Base-by-base conservation (phyloP, 108 stramenopile genomes). In the Pseudonitzschia pungens region DNA sequence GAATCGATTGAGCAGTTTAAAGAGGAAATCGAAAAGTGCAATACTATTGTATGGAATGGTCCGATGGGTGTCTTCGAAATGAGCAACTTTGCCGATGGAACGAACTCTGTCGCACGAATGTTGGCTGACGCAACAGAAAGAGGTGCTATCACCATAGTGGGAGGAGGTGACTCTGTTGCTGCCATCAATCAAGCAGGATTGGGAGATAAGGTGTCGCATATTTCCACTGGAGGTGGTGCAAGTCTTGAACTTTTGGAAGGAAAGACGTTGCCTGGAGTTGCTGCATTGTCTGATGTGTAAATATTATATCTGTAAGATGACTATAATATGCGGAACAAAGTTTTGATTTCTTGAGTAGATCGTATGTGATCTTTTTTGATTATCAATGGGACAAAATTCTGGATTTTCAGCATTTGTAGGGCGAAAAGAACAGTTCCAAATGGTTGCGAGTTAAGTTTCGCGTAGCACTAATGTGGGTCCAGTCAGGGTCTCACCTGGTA, bases 11-110 rank as follows among this genome's bases (percentile, higher is more conserved):
- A 89, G 62, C 42, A 75, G 20, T 98, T 98, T 81, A 76, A 83
- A 55, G 76, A 84, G 9, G 96, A 94, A 71, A 87, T 98, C 69
- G 79, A 69, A 36, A 42, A 81, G 18, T 87, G 86, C 76, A 92
- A 96, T 52, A 98, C 97, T 14, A 89, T 99, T 75, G 87, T 99
- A 12, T 99, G 92, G 88, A 99, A 99, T 74, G 98, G 98, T 31
- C 89, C 86, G 0, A 89, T 91, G 88, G 99, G 99, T 32, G 98
- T 98, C 0, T 99, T 99, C 68, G 99, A 99, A 75, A 92, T 97
- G 84, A 76, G 89, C 62, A 86, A 89, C 43, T 98, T 98, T 80
- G 94, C 96, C 42, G 84, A 71, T 33, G 97, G 97, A 50, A 97
- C 97, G 14, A 88, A 86, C 50, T 76, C 87, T 11, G 83, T 99